Base-by-base conservation (phyloP, 306 rosid species). In the Arachis stenosperma region DNA sequence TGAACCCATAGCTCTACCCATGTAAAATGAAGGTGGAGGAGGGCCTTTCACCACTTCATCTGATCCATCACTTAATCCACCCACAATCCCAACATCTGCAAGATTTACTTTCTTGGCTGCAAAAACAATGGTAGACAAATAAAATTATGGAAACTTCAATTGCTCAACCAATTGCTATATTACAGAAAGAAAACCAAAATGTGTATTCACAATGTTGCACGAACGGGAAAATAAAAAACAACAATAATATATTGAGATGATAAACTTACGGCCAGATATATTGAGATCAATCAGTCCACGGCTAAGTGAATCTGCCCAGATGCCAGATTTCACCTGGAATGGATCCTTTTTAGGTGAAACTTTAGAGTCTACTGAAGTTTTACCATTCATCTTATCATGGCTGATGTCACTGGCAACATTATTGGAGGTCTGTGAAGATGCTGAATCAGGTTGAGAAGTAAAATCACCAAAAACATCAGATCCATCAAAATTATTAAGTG, bases 261-360 rank as follows among this genome's bases (percentile, higher is more conserved):
- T 52, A 69, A 65, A 82, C 98, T 90, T 90, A 95, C 99, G 89
- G 65, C 92, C 98, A 71, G 99, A 87, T 74, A 95, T 95, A 81
- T 95, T 95, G 68, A 95, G 98, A 87, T 95, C 99, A 71, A 95
- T 95, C 75, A 95, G 73, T 70, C 99, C 99, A 48, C 99, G 99
- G 89, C 90, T 95, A 15, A 95, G 89, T 47, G 99, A 89, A 86
- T 95, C 99, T 1, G 99, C 90, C 99, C 99, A 95, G 75, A 95
- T 76, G 73, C 97, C 98, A 58, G 99, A 95, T 61, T 95, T 95
- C 84, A 95, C 93, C 83, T 86, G 89, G 75, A 90, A 91, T 77
- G 74, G 5, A 82, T 86, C 88, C 74, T 82, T 91, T 81, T 86
- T 91, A 70, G 86, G 65, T 50, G 84, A 75, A 73, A 81, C 71